A percentile compares a stretch with the other conserved stretches of the same genome.
Evolutionary conservation across 2,329 filamentous ascomycete species (phyloP).

Genomic region (Fusarium temperatum): DNA sequence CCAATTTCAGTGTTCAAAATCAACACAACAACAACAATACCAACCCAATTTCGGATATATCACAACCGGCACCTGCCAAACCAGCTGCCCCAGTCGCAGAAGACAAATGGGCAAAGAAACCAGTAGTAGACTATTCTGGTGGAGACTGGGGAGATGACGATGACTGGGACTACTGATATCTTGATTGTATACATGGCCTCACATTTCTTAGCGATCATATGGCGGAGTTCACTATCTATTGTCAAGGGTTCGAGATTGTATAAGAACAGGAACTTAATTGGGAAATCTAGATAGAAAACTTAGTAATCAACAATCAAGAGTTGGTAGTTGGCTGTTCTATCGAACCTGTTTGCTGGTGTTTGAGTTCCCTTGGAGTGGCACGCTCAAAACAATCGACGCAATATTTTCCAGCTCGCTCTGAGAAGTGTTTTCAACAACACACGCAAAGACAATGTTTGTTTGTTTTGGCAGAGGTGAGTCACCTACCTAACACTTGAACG

Average conservation of each 20-base stretch:
- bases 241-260: slow-evolving; percentile 14
- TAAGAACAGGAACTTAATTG: neutral
- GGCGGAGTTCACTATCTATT: slow-evolving; percentile 11
- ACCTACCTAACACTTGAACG: neutral
- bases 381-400: neutral
- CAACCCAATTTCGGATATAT: neutral
- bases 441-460: neutral
- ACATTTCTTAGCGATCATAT: slow-evolving; percentile 14
- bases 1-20: neutral
- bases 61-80: neutral
- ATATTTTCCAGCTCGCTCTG: neutral
- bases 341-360: neutral
- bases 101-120: slow-evolving; percentile 41
- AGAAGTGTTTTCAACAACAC: neutral
- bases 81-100: slow-evolving; percentile 4
- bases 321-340: neutral
- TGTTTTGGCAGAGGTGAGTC: neutral
- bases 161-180: slow-evolving; percentile 39
- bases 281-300: neutral
- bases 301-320: neutral
- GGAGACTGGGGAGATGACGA: slow-evolving; percentile 42
- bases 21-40: neutral
- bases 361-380: neutral
- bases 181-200: neutral
- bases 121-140: slow-evolving; percentile 37